A percentile compares a stretch with the other conserved stretches of the same genome.
phyloP scores from a whole-genome alignment of 192 early-diverging fungal species.

The Umbelopsis vinacea region DNA sequence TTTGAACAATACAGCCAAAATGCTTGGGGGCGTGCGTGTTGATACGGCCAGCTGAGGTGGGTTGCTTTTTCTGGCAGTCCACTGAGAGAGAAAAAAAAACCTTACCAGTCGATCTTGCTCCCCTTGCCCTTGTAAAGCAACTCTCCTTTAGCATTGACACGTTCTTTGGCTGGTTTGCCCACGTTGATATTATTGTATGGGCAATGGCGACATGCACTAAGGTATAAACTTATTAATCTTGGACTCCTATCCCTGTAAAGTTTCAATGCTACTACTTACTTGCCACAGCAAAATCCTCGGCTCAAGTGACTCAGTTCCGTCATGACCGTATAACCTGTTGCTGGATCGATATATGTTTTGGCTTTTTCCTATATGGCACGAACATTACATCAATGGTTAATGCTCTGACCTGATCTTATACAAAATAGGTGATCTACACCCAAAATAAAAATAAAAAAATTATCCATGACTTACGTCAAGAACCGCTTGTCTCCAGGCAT shows the following conservation, averaged over 20 bases:
- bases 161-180: constrained; percentile 55
- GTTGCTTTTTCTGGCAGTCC: too few species aligned
- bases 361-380: constrained; percentile 37
- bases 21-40: too few species aligned
- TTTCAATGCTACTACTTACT: constrained; percentile 20
- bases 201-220: constrained; percentile 63
- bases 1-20: too few species aligned
- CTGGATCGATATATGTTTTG: constrained; percentile 66
- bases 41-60: too few species aligned
- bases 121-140: constrained; percentile 25
- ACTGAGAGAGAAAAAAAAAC: background rate
- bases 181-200: constrained; percentile 64
- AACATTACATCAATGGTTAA: background rate
- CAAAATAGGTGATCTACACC: background rate
- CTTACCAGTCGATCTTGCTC: constrained; percentile 20
- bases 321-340: constrained; percentile 68
- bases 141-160: constrained; percentile 25
- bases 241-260: background rate
- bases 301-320: constrained; percentile 61
- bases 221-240: background rate
- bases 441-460: background rate
- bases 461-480: background rate
- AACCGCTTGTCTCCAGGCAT: constrained; percentile 14
- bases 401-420: background rate
- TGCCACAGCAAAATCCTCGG: constrained; percentile 71